Base-by-base conservation (phyloP, 2,329 filamentous ascomycete genomes). In the Hirsutella thompsonii region DNA sequence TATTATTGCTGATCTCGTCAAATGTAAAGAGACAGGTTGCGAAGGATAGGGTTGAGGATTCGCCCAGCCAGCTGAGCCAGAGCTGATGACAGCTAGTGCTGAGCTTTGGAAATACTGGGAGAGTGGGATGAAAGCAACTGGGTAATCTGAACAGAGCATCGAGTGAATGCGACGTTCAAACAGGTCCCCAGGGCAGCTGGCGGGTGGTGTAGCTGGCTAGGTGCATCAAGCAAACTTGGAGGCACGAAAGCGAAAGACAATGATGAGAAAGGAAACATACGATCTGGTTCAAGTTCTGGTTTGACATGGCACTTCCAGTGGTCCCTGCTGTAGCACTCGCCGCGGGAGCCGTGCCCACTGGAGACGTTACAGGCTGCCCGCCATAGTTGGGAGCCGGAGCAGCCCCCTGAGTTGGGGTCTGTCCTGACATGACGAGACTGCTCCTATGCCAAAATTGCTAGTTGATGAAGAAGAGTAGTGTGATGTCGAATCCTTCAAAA, bases 251-350 rank as follows among this genome's bases (percentile, higher is more conserved):
- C 8, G 9, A 2, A 18, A 14, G 18, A 16, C 32, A 18, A 3
- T 8, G 32, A 18, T 8, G 4, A 3, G 36, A 40, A 28, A 39
- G 36, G 69, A 11, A 23, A 67, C 89, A 74, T 73, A 95, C 90
- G 62, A 96, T 96, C 52, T 94, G 88, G 54, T 96, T 96, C 2
- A 95, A 63, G 56, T 95, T 94, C 54, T 93, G 86, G 47, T 90
- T 87, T 2, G 83, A 87, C 63, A 87, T 80, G 9, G 64, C 59
- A 18, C 52, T 48, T 8, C 46, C 47, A 28, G 44, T 42, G 10
- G 49, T 29, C 6, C 52, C 53, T 5, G 62, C 53, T 2, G 63
- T 46, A 23, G 58, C 46, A 5, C 61, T 49, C 16, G 64, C 54
- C 8, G 52, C 49, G 20, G 57, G 48, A 20, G 54, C 46, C 38